Percentiles rank a stretch among this genome's conserved stretches.
phyloP scores from a whole-genome alignment of 2,329 filamentous ascomycete genomes.

The Beauveria brongniartii region DNA sequence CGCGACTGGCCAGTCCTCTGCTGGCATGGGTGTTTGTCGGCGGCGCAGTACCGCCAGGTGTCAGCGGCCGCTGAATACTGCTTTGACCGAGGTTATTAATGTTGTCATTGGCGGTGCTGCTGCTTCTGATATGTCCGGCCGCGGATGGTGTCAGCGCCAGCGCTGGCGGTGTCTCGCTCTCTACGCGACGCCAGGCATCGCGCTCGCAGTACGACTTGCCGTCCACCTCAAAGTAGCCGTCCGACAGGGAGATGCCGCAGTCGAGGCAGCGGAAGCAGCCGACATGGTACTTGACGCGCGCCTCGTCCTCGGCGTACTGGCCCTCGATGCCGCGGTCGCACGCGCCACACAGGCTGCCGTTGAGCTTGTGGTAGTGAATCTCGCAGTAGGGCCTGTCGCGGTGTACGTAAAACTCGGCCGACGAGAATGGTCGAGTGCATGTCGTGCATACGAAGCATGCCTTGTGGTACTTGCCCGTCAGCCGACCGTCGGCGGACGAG shows the following conservation, averaged over 20 bases:
- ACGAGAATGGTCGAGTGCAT: conserved; percentile 73
- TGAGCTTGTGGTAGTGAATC: conserved; percentile 85
- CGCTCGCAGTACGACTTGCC: conserved; percentile 78
- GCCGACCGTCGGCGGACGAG: conserved; percentile 82
- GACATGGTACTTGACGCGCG: conserved; percentile 72
- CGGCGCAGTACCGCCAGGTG: neutral
- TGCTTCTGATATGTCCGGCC: neutral
- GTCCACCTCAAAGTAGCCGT: conserved; percentile 87
- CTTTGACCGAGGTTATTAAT: no score
- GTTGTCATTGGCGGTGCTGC: neutral
- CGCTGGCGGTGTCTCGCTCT: conserved; percentile 16
- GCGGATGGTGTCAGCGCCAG: neutral
- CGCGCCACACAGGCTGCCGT: conserved; percentile 72
- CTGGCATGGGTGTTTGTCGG: neutral
- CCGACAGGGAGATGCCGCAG: conserved; percentile 63
- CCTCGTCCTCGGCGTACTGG: conserved; percentile 80
- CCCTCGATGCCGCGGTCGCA: conserved; percentile 88
- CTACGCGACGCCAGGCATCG: conserved; percentile 60
- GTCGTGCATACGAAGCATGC: conserved; percentile 87
- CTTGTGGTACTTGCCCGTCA: conserved; percentile 93
- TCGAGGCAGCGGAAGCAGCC: conserved; percentile 78
- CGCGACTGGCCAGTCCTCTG: conserved; percentile 2
- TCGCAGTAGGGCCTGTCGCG: conserved; percentile 84
- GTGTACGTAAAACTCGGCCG: conserved; percentile 86
- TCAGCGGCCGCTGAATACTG: neutral